These are phyloP conservation scores for Austroboletus niveus DNA, from an alignment of 1,284 basidiomycete species.

Conservation along the genomic window DNA sequence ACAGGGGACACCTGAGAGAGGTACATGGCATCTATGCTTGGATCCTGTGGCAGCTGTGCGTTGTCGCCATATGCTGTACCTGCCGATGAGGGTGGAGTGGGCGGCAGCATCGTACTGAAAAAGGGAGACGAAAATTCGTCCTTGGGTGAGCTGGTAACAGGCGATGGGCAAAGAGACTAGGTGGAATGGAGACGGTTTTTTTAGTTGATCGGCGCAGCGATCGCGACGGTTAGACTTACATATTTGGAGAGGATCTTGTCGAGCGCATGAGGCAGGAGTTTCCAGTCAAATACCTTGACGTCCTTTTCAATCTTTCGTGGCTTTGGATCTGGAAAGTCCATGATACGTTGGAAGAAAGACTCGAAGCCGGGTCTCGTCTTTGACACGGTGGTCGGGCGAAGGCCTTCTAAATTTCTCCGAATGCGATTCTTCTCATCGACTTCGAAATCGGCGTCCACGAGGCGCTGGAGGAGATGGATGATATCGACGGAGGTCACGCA, in stretches of 20 bases:
- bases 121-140: constrained; percentile 7
- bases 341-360: constrained; percentile 90
- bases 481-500: constrained; percentile 95
- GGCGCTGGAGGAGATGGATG: constrained; percentile 87
- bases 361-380: constrained; percentile 82
- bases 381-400: constrained; percentile 87
- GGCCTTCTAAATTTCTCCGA: constrained; percentile 89
- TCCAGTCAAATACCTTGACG: constrained; percentile 97
- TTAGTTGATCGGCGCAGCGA: not conserved
- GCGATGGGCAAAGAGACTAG: constrained; percentile 45
- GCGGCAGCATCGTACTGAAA: not conserved
- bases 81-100: not conserved
- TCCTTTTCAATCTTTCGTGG: constrained; percentile 98
- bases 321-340: constrained; percentile 93
- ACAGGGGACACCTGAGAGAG: constrained; percentile 26
- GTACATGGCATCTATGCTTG: constrained; percentile 17
- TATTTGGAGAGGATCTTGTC: constrained; percentile 96
- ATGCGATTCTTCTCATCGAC: constrained; percentile 98
- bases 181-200: constrained; percentile 5
- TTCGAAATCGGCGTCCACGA: constrained; percentile 82
- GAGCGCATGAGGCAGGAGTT: constrained; percentile 73
- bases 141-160: constrained; percentile 1
- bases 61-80: constrained; percentile 13
- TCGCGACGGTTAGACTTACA: constrained; percentile 47
- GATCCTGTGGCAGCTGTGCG: constrained; percentile 14